Evolutionary conservation across 164 flowering plant species (phyloP), one percentile per base, ranked within the genome.

Genomic region (Vitis amurensis): DNA sequence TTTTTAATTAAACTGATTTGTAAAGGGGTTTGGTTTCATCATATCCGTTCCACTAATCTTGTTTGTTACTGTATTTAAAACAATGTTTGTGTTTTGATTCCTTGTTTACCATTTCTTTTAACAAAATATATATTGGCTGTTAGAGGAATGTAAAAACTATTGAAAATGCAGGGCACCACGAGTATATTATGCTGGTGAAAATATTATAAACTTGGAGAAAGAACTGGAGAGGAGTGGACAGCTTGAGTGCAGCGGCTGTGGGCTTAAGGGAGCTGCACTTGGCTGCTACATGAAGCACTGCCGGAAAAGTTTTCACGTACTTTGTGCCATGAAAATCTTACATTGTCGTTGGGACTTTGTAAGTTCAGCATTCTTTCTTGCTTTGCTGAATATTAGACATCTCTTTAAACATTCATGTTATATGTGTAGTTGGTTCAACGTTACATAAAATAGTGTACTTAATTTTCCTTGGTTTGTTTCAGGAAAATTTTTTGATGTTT

Each of bases 271-370:
- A 68, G 97, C 94, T 9, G 91, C 90, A 14, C 83, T 92, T 63
- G 97, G 97, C 11, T 92, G 94, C 76, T 86, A 72, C 76, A 80
- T 61, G 23, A 86, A 79, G 68, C 79, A 87, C 14, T 91, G 94
- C 69, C 65, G 80, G 50, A 87, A 61, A 76, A 86, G 72, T 63
- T 89, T 80, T 74, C 97, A 91, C 72, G 84, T 73, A 69, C 85
- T 93, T 52, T 88, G 94, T 85, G 89, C 92, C 61, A 57, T 56
- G 19, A 70, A 78, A 57, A 59, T 88, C 7, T 17, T 63, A 9
- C 84, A 68, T 59, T 88, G 94, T 59, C 83, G 92, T 53, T 92
- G 97, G 97, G 89, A 90, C 62, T 15, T 23, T 66, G 97, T 87
- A 79, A 75, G 85, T 82, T 55, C 1, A n/a, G 53, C 49, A 3